These are phyloP conservation scores for Amylostereum areolatum DNA, from an alignment of 1,284 basidiomycete species.

Conservation along the genomic window DNA sequence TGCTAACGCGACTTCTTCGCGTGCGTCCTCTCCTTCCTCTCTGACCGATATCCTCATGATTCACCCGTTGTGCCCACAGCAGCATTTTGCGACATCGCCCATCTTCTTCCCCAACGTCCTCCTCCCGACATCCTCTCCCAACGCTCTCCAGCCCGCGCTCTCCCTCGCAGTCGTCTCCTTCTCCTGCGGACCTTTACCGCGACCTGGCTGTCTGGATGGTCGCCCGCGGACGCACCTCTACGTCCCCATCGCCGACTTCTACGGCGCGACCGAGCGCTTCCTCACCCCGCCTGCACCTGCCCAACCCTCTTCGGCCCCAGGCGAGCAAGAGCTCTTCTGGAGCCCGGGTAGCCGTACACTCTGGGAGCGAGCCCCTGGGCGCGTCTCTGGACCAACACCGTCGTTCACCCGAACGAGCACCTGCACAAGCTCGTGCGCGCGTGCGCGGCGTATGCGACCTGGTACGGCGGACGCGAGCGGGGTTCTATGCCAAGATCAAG, in stretches of 20 bases:
- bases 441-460: conserved; percentile 43
- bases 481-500: conserved; percentile 27
- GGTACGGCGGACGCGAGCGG: conserved; percentile 38
- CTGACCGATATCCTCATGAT: neutral
- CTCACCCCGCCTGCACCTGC: conserved; percentile 15
- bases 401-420: conserved; percentile 58
- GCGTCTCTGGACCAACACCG: conserved; percentile 41
- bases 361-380: conserved; percentile 50
- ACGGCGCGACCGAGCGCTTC: conserved; percentile 8
- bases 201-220: conserved; percentile 30
- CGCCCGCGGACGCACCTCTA: conserved; percentile 29
- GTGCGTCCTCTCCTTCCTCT: conserved; percentile 7
- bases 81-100: conserved; percentile 41
- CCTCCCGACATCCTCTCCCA: conserved; percentile 4
- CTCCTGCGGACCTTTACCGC: conserved; percentile 35
- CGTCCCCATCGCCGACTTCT: conserved; percentile 33
- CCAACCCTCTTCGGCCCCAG: conserved; percentile 19
- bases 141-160: conserved; percentile 19
- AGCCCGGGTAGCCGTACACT: conserved; percentile 24
- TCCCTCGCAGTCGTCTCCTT: conserved; percentile 17
- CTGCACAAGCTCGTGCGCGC: conserved; percentile 54
- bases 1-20: conserved; percentile 37
- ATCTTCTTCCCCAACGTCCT: conserved; percentile 34
- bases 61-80: conserved; percentile 15
- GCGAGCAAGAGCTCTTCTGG: conserved; percentile 20